Conservation (phyloP, 306 rosid genomes). For the Corylus heterophylla region DNA sequence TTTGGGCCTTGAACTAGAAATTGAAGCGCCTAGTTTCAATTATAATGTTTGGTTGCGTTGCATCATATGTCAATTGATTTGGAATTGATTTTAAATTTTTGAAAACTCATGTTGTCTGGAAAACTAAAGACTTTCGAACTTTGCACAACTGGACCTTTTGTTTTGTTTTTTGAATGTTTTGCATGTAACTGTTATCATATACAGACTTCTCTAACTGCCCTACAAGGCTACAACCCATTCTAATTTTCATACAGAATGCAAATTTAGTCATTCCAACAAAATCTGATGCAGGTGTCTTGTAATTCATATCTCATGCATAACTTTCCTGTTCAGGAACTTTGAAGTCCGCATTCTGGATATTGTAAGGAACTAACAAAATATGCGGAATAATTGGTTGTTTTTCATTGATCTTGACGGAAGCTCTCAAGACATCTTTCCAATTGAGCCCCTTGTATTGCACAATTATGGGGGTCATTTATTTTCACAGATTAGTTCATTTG, state of each 20-base stretch:
- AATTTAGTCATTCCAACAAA: conserved; percentile 5
- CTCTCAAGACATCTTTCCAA: conserved; percentile 44
- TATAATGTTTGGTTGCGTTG: neutral
- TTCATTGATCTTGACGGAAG: conserved; percentile 67
- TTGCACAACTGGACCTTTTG: neutral
- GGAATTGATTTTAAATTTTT: neutral
- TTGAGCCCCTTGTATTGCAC: conserved; percentile 54
- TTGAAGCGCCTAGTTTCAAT: neutral
- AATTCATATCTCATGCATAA: conserved; percentile 6
- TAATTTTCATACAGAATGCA: neutral
- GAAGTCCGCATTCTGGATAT: neutral
- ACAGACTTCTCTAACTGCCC: neutral
- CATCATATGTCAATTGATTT: neutral
- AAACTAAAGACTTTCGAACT: neutral
- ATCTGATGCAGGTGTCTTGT: conserved; percentile 33
- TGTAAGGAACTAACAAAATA: conserved; percentile 22
- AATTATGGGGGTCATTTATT: conserved; percentile 39
- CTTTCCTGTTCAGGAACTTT: conserved; percentile 3
- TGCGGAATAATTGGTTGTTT: conserved; percentile 69
- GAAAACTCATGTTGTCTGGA: neutral
- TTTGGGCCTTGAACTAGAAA: neutral
- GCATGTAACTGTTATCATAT: neutral
- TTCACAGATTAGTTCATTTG: conserved; percentile 54
- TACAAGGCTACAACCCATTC: neutral
- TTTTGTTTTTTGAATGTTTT: neutral